Conservation (phyloP, 2,329 filamentous ascomycete species). For the Pseudogymnoascus sp. region DNA sequence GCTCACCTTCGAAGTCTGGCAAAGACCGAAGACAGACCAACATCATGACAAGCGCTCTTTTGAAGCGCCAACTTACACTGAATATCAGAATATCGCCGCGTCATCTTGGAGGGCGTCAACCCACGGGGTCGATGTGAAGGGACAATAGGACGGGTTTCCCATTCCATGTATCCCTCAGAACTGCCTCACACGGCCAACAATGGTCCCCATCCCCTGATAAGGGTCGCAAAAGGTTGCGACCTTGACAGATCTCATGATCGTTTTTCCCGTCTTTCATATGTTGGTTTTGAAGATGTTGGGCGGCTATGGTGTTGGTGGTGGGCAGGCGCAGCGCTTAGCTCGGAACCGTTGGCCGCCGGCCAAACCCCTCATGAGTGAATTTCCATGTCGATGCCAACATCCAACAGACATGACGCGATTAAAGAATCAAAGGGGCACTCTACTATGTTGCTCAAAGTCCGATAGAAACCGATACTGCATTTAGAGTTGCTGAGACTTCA, state of each 20-base stretch:
- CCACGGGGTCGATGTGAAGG: conserved; percentile 1
- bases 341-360: background rate
- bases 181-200: conserved; percentile 10
- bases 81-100: conserved; percentile 2
- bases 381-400: background rate
- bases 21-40: background rate
- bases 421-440: background rate
- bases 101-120: background rate
- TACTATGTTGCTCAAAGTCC: background rate
- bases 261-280: background rate
- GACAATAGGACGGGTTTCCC: background rate
- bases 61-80: conserved; percentile 7
- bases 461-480: background rate
- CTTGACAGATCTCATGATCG: background rate
- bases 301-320: conserved; percentile 7
- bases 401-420: background rate
- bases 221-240: background rate
- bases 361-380: background rate
- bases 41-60: background rate
- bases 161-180: background rate
- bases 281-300: background rate
- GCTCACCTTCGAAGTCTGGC: background rate
- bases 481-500: background rate
- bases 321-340: conserved; percentile 6
- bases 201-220: background rate